Evolutionary conservation across 2,329 filamentous ascomycete species (phyloP), one percentile per base, ranked within the genome.

Genomic region (Pestalotiopsis sp.): DNA sequence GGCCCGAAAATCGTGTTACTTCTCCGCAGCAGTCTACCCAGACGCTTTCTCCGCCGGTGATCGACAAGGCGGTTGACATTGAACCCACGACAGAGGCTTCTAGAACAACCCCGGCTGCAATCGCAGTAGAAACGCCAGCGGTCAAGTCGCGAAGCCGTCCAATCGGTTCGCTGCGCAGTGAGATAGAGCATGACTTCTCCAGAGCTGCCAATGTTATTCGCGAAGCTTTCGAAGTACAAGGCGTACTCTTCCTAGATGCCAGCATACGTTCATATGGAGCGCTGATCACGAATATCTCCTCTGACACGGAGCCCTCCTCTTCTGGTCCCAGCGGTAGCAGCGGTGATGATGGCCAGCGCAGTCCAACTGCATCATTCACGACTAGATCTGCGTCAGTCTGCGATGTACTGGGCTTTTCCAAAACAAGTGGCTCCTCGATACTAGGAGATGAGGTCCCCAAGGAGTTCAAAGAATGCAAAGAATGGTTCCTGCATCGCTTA

Each of bases 141-240:
- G n/a, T 23, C 62, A 65, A 56, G 41, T 23, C 62, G 12, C 20
- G 27, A 59, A 36, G 13, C 12, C 11, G 31, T 13, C 60, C 14
- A 38, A 66, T 61, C 27, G 66, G 69, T 23, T 45, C 56, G 11
- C 58, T 65, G 17, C 27, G 45, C 6, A 41, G 62, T 7, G 61
- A 65, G 11, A 58, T 71, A 38, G 67, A 70, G n/a, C 62, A 68
- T 6, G 70, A 82, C 4, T 84, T 85, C 67, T 80, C 79, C 3
- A 81, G 78, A 9, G 84, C 83, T 6, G 80, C 83, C 4, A 80
- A 80, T 56, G 75, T 85, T 11, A 76, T 85, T 11, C 75, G 81
- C 5, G 78, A 84, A 58, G 81, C 82, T 2, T 75, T 85, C 4
- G 79, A 82, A 40, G 80, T 81, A 0, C 81, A 85, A 38, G 84